A percentile compares a stretch with the other conserved stretches of the same genome.
These are phyloP conservation scores for Psidium friedrichsthalianum DNA, from an alignment of 345 rosid species.

Conservation along the genomic window DNA sequence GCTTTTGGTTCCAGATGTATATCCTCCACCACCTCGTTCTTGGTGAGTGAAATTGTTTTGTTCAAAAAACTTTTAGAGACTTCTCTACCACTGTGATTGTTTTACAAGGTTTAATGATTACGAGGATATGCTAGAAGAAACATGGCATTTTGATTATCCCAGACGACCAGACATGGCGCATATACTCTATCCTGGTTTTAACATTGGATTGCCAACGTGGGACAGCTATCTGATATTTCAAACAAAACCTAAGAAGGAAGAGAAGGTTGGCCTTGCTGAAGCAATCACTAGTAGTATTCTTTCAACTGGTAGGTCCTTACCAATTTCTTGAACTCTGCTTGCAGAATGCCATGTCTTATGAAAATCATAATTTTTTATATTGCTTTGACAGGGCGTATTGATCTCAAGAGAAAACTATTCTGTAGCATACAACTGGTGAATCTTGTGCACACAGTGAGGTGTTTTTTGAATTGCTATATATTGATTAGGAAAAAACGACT, in stretches of 20 bases:
- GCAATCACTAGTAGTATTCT: slow-evolving; percentile 83
- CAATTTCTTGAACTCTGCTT: not conserved
- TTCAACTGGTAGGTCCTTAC: slow-evolving; percentile 48
- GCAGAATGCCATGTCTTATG: slow-evolving; percentile 1
- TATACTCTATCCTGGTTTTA: slow-evolving; percentile 33
- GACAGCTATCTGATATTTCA: slow-evolving; percentile 54
- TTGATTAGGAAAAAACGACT: slow-evolving; percentile 4
- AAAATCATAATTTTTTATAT: not conserved
- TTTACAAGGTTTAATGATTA: slow-evolving; percentile 66
- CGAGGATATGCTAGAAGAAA: slow-evolving; percentile 90
- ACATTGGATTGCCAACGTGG: slow-evolving; percentile 70
- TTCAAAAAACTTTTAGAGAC: not conserved
- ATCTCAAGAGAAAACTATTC: slow-evolving; percentile 79
- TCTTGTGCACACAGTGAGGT: not conserved
- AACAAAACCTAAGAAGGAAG: slow-evolving; percentile 78
- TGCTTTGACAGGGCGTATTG: slow-evolving; percentile 63
- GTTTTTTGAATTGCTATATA: not conserved
- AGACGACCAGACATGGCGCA: slow-evolving; percentile 54
- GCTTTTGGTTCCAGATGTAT: slow-evolving; percentile 79
- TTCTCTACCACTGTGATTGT: not conserved
- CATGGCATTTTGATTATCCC: slow-evolving; percentile 72
- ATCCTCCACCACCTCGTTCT: slow-evolving; percentile 75
- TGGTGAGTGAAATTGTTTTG: slow-evolving; percentile 36
- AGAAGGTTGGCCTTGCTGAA: slow-evolving; percentile 93
- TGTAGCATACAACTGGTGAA: slow-evolving; percentile 82